phyloP scores from a whole-genome alignment of 2,329 filamentous ascomycete species.

The Dactylellina parvicollis region DNA sequence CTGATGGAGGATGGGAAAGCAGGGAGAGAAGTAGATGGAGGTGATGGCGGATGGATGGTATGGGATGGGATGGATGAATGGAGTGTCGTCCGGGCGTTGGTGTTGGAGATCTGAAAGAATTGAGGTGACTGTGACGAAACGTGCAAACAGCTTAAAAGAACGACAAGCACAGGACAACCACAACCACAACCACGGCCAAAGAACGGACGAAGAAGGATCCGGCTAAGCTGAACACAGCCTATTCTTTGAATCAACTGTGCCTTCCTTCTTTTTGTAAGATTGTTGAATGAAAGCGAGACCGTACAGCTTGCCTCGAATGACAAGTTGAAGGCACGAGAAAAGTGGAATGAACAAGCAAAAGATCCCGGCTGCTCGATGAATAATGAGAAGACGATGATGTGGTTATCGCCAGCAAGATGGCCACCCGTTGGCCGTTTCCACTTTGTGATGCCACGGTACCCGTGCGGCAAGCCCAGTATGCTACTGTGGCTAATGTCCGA shows the following conservation, averaged over 20 bases:
- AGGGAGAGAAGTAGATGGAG: conserved; percentile 5
- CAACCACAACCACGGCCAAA: conserved; percentile 26
- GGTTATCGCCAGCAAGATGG: conserved; percentile 53
- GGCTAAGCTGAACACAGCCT: conserved; percentile 22
- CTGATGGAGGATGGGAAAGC: background rate
- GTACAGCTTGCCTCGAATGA: conserved; percentile 11
- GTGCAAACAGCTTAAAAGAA: conserved; percentile 23
- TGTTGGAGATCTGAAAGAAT: conserved; percentile 47
- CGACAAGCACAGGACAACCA: conserved; percentile 31
- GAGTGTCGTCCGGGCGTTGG: conserved; percentile 26
- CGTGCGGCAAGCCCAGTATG: conserved; percentile 1
- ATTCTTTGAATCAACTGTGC: conserved; percentile 8
- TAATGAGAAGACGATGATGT: conserved; percentile 48
- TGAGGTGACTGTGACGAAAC: conserved; percentile 54
- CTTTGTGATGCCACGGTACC: conserved; percentile 32
- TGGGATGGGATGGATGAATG: conserved; percentile 24
- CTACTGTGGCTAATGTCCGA: conserved; percentile 41
- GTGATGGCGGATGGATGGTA: background rate
- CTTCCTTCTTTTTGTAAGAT: background rate
- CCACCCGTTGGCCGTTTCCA: conserved; percentile 19
- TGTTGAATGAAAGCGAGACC: background rate
- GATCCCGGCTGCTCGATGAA: conserved; percentile 44
- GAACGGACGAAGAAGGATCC: conserved; percentile 31
- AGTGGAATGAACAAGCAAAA: conserved; percentile 16
- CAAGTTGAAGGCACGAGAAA: conserved; percentile 35